Evolutionary conservation across 179 eudicot genomes (phyloP).

Genomic region (Spergularia azorica): DNA sequence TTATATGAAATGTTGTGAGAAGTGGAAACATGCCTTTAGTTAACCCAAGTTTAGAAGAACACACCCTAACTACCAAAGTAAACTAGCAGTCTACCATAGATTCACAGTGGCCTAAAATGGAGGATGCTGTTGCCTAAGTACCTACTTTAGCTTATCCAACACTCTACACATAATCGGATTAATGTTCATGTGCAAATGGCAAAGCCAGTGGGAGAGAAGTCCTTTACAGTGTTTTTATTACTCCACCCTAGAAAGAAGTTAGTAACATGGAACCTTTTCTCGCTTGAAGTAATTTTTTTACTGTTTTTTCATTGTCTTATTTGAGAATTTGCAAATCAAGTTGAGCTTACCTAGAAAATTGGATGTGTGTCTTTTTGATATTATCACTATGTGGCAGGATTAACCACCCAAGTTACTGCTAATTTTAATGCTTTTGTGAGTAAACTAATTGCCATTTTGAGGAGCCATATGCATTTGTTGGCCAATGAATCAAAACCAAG

Average conservation of each 20-base stretch:
- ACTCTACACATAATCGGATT: not conserved
- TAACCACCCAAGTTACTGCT: not conserved
- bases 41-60: too few species aligned
- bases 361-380: not conserved
- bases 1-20: too few species aligned
- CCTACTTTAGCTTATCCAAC: too few species aligned
- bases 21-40: too few species aligned
- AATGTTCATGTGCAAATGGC: not conserved
- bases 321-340: not conserved
- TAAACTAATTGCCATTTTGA: slow-evolving; percentile 5
- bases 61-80: too few species aligned
- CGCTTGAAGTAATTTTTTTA: slow-evolving; percentile 16
- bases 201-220: not conserved
- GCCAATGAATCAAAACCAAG: not conserved
- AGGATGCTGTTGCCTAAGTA: not conserved
- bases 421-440: not conserved
- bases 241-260: slow-evolving; percentile 25
- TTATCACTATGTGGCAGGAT: slow-evolving; percentile 6
- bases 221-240: slow-evolving; percentile 20
- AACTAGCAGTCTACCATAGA: not conserved
- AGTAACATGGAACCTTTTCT: not conserved
- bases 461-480: not conserved
- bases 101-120: not conserved
- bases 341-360: not conserved
- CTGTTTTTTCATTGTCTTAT: slow-evolving; percentile 20